Conservation (phyloP, 192 early-diverging fungal genomes). For the Backusella morwellensis region DNA sequence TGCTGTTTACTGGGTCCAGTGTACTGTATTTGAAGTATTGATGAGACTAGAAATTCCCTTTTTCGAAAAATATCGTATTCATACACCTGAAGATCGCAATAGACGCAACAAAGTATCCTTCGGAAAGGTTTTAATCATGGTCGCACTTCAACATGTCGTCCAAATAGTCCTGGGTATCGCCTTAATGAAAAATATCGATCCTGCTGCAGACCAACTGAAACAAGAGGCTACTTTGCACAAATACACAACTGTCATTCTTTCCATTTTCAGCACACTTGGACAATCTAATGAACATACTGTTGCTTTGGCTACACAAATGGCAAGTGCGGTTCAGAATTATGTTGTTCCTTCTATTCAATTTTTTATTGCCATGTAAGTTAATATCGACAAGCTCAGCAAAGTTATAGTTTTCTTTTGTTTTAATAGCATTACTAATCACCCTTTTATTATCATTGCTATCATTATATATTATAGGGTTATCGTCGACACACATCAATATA, state of each 20-base stretch:
- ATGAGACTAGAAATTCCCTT: conserved; percentile 55
- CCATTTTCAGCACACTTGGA: background rate
- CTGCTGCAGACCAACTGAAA: background rate
- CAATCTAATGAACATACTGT: background rate
- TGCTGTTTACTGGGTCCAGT: conserved; percentile 68
- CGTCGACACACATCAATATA: conserved; percentile 62
- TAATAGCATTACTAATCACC: background rate
- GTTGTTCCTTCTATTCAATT: conserved; percentile 8
- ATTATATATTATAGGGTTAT: conserved; percentile 29
- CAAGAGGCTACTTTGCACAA: background rate
- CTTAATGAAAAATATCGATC: conserved; percentile 15
- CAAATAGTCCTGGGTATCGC: conserved; percentile 49
- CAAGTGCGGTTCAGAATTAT: background rate
- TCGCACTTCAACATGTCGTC: conserved; percentile 66
- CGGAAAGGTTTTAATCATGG: conserved; percentile 56
- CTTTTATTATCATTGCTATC: background rate
- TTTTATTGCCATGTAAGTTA: conserved; percentile 12
- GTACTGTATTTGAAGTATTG: conserved; percentile 59
- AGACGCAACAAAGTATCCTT: conserved; percentile 66
- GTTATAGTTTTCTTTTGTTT: background rate
- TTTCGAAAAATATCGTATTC: conserved; percentile 72
- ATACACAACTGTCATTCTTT: background rate
- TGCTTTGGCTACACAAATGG: background rate
- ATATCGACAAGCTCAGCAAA: background rate
- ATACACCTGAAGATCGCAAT: conserved; percentile 47